Conservation (phyloP, 202 grass and related monocot genomes). For the Elaeis oleifera region DNA sequence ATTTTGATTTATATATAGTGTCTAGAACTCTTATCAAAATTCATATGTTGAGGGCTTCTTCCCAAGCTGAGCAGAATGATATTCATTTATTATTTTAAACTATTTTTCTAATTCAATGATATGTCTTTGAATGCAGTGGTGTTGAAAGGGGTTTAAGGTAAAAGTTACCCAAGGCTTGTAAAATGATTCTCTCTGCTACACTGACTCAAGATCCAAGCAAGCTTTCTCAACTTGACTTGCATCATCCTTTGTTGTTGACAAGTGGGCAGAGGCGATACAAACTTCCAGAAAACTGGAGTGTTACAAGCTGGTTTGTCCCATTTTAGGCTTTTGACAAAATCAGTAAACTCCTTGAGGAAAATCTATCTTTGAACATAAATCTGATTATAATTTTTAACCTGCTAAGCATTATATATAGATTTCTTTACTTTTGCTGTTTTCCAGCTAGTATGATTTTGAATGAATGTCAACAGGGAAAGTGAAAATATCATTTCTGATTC, state of each 20-base stretch:
- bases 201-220: conserved; percentile 99
- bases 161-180: conserved; percentile 64
- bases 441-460: no score
- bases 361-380: no score
- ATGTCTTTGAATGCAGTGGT: conserved; percentile 36
- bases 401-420: background rate
- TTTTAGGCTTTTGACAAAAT: background rate
- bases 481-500: no score
- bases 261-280: conserved; percentile 82
- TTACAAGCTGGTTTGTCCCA: conserved; percentile 59
- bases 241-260: conserved; percentile 84
- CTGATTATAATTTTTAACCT: no score
- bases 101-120: background rate
- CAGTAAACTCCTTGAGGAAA: no score
- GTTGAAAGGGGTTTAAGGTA: conserved; percentile 75
- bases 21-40: no score
- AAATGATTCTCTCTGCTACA: conserved; percentile 87
- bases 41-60: no score
- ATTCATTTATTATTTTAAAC: no score
- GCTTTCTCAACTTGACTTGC: conserved; percentile 82
- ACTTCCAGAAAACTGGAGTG: conserved; percentile 62
- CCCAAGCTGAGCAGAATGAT: no score
- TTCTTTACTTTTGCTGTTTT: background rate
- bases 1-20: no score
- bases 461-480: no score